Evolutionary conservation across 2,329 filamentous ascomycete genomes (phyloP).

Genomic region (Ophiostoma sp.): DNA sequence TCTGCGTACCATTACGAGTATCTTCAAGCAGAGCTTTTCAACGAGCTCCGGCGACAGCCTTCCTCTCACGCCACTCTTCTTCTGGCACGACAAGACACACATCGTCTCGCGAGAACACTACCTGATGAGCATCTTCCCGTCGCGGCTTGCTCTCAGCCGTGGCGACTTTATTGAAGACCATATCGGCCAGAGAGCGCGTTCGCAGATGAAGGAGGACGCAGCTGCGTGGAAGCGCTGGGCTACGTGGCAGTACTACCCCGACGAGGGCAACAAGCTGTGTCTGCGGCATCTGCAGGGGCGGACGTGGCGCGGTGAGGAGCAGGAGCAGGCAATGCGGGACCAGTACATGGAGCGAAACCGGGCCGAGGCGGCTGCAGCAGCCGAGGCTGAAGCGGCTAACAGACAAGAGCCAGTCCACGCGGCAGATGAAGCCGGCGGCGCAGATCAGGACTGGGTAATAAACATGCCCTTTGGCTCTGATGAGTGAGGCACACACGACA

Average conservation of each 20-base stretch:
- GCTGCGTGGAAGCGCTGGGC: constrained; percentile 49
- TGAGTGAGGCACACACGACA: neutral
- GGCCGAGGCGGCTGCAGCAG: constrained; percentile 9
- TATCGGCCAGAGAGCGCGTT: constrained; percentile 49
- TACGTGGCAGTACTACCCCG: constrained; percentile 51
- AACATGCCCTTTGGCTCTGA: constrained; percentile 11
- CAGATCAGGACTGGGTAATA: neutral
- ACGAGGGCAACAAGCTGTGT: constrained; percentile 41
- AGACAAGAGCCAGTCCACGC: neutral
- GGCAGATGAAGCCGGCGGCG: neutral
- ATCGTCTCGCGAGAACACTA: constrained; percentile 47
- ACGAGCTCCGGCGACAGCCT: constrained; percentile 29
- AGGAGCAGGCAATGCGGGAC: constrained; percentile 26
- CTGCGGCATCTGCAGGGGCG: constrained; percentile 48
- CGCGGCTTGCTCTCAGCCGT: constrained; percentile 44
- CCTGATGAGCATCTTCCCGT: constrained; percentile 45
- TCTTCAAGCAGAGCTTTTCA: constrained; percentile 34
- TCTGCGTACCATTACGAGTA: constrained; percentile 39
- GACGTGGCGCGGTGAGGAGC: constrained; percentile 43
- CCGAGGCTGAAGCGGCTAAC: neutral
- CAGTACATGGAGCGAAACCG: constrained; percentile 21
- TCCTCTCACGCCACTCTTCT: constrained; percentile 51
- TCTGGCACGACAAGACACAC: constrained; percentile 56
- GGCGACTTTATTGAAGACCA: constrained; percentile 54
- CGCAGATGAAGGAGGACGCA: constrained; percentile 50